phyloP scores from a whole-genome alignment of 2,329 filamentous ascomycete species.

The Fusarium fujikuroi region DNA sequence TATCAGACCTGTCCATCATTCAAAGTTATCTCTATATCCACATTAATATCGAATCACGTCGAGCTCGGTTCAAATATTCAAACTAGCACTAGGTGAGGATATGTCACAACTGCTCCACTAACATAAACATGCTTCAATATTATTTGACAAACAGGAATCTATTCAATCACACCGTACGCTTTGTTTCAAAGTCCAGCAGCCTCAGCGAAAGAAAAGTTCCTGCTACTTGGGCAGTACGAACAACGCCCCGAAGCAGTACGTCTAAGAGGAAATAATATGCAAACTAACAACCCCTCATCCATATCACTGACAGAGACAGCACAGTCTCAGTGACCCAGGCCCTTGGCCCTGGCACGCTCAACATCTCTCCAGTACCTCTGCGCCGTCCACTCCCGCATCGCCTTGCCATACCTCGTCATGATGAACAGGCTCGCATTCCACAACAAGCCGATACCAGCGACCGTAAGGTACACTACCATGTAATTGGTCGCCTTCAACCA shows the following conservation, averaged over 20 bases:
- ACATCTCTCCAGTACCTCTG: not conserved
- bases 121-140: not conserved
- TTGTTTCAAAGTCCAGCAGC: not conserved
- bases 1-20: not conserved
- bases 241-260: not conserved
- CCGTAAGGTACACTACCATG: not conserved
- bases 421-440: not conserved
- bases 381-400: not conserved
- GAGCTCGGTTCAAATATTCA: not conserved
- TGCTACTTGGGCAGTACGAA: not conserved
- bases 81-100: not conserved
- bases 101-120: not conserved
- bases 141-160: not conserved
- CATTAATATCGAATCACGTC: not conserved
- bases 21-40: not conserved
- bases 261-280: not conserved
- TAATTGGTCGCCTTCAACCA: not conserved
- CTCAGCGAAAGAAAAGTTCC: not conserved
- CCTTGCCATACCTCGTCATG: not conserved
- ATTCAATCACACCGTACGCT: not conserved
- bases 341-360: not conserved
- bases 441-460: not conserved
- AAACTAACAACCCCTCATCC: not conserved
- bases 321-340: not conserved
- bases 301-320: not conserved